Evolutionary conservation across 345 rosid genomes (phyloP), one percentile per base, ranked within the genome.

Genomic region (Eutrema heterophyllum): DNA sequence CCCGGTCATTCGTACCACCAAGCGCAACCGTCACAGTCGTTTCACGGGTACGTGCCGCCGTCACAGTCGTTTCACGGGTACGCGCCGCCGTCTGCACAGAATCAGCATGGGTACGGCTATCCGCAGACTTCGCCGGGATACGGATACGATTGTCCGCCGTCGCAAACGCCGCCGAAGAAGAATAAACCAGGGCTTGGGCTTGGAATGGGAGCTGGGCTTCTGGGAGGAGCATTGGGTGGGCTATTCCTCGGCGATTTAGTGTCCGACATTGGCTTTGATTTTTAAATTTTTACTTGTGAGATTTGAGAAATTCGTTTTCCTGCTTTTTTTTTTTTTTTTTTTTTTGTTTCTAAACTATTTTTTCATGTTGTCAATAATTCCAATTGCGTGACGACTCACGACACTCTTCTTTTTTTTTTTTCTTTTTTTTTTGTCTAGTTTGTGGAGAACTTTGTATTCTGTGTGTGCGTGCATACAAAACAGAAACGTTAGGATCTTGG

Each of bases 201-300:
- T 83, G 92, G 96, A 35, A 15, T 87, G 33, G 96, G 96, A 40
- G 87, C 90, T 2, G 95, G 97, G 38, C 72, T 93, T 83, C 21
- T 87, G 0, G 95, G 98, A 46, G 98, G 96, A 63, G 79, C 81
- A 15, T 46, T 93, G 7, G 93, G 98, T 26, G 97, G 97, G 65
- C 79, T 92, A 45, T 43, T 92, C 71, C 68, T 90, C 13, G 91
- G 91, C 49, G 96, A 90, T 44, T 29, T 89, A 77, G 87, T 89
- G 6, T 88, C 95, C 0, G 97, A 91, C 46, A 75, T 36, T 43
- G 65, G 78, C 7, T 87, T 84, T 81, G 75, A 68, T 56, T 72
- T 71, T 60, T 80, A 26, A 40, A 7, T 50, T 21, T 44, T 21
- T 9, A 6, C 5, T 21, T 24, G 33, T 4, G 18, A 30, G 4